phyloP scores from a whole-genome alignment of 164 flowering plant genomes.

The Piper longum region DNA sequence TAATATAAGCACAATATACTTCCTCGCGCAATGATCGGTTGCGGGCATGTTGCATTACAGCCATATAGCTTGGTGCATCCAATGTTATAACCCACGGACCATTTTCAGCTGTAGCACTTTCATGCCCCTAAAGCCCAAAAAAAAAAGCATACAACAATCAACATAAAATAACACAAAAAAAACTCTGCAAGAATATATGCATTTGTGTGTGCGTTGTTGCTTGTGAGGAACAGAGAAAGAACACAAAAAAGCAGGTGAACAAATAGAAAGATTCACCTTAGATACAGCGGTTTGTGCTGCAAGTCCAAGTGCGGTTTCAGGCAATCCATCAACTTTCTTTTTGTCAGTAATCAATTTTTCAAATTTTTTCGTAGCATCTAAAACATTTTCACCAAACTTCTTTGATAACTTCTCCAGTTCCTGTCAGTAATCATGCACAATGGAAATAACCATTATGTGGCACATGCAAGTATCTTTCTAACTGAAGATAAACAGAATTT shows the following conservation, averaged over 20 bases:
- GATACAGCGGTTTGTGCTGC: constrained; percentile 89
- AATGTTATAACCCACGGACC: constrained; percentile 95
- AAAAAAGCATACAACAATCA: neutral
- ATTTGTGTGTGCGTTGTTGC: too few species aligned
- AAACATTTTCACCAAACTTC: constrained; percentile 75
- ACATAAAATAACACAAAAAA: neutral
- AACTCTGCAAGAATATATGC: too few species aligned
- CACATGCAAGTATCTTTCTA: too few species aligned
- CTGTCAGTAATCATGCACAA: constrained; percentile 17
- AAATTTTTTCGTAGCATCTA: constrained; percentile 94
- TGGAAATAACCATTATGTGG: too few species aligned
- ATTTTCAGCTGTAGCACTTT: constrained; percentile 84
- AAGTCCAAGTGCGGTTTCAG: constrained; percentile 73
- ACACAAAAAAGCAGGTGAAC: neutral
- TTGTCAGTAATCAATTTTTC: constrained; percentile 73
- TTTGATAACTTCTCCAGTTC: constrained; percentile 73
- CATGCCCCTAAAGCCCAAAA: constrained; percentile 55
- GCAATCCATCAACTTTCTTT: constrained; percentile 87
- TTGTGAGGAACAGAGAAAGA: neutral
- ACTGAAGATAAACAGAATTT: too few species aligned
- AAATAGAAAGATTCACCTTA: constrained; percentile 34
- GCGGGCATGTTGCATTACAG: constrained; percentile 85
- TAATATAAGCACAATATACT: constrained; percentile 70
- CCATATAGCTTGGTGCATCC: constrained; percentile 77
- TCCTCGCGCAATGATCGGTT: constrained; percentile 82